Percentiles rank a stretch among this genome's conserved stretches.
These are phyloP conservation scores for Strobilomyces confusus DNA, from an alignment of 768 basidiomycete species.

Conservation along the genomic window DNA sequence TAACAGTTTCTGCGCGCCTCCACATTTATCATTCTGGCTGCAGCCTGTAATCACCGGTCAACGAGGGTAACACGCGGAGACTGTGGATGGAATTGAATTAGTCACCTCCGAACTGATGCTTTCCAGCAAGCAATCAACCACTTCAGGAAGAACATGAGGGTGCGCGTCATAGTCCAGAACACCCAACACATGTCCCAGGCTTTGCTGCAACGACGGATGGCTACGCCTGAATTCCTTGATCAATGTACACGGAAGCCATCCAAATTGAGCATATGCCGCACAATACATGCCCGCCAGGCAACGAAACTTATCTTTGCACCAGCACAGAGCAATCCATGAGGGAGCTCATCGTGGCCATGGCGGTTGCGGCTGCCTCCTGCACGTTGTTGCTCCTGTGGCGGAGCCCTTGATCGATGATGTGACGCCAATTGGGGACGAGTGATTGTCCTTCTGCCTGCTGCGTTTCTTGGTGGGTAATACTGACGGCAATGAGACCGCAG, in stretches of 20 bases:
- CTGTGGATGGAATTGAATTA: constrained; percentile 17
- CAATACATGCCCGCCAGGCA: constrained; percentile 6
- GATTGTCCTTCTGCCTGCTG: constrained; percentile 34
- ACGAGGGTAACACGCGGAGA: constrained; percentile 18
- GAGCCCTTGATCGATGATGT: constrained; percentile 66
- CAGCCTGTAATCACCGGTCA: constrained; percentile 28
- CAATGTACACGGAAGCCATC: constrained; percentile 42
- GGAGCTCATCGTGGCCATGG: constrained; percentile 65
- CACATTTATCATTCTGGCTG: constrained; percentile 40
- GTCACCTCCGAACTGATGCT: constrained; percentile 55
- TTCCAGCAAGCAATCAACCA: constrained; percentile 54
- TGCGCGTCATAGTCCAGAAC: constrained; percentile 58
- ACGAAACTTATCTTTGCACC: constrained; percentile 67
- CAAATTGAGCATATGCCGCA: constrained; percentile 16
- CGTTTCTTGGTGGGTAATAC: constrained; percentile 57
- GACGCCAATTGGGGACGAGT: constrained; percentile 58
- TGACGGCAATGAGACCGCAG: constrained; percentile 64
- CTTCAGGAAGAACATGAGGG: constrained; percentile 51
- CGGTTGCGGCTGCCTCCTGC: constrained; percentile 73
- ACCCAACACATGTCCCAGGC: constrained; percentile 67
- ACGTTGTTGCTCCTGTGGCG: constrained; percentile 60
- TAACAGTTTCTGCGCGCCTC: constrained; percentile 60
- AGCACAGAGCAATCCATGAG: constrained; percentile 60
- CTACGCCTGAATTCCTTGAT: constrained; percentile 57
- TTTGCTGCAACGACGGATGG: constrained; percentile 60